These are phyloP conservation scores for Wallacemonas sp. DNA, from an alignment of 208 protist species.

Conservation along the genomic window DNA sequence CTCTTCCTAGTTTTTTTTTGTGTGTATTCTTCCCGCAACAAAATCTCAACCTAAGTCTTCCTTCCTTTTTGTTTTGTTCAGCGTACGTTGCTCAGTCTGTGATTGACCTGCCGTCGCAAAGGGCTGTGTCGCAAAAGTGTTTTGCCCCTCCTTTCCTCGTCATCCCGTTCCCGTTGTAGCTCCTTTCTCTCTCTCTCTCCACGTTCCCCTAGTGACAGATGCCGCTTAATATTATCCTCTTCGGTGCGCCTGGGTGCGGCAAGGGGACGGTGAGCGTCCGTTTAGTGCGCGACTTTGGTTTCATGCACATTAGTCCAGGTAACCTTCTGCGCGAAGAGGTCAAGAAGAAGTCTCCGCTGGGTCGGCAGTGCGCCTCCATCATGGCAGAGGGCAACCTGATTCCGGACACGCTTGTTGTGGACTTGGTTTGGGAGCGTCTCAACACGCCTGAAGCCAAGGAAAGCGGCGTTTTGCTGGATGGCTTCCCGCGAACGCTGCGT, in stretches of 20 bases:
- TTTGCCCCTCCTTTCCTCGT: too few species aligned
- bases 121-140: too few species aligned
- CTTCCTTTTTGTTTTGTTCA: too few species aligned
- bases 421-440: slow-evolving; percentile 63
- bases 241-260: slow-evolving; percentile 75
- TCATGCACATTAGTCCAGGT: slow-evolving; percentile 88
- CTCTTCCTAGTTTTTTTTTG: too few species aligned
- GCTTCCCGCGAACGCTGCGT: slow-evolving; percentile 91
- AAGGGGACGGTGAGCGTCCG: slow-evolving; percentile 85
- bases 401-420: slow-evolving; percentile 73
- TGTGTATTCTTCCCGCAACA: too few species aligned
- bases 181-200: background rate
- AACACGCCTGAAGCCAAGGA: slow-evolving; percentile 31
- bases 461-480: slow-evolving; percentile 89
- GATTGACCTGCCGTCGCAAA: too few species aligned
- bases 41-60: too few species aligned
- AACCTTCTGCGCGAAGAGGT: slow-evolving; percentile 92
- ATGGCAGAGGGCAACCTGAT: slow-evolving; percentile 84
- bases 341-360: slow-evolving; percentile 48
- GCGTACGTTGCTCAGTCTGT: too few species aligned
- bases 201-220: slow-evolving; percentile 17
- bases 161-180: background rate
- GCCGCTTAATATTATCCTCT: slow-evolving; percentile 70
- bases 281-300: slow-evolving; percentile 80
- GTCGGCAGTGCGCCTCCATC: slow-evolving; percentile 38